Conservation (phyloP, 2,329 filamentous ascomycete species). For the Arthrobotrys musiformis region DNA sequence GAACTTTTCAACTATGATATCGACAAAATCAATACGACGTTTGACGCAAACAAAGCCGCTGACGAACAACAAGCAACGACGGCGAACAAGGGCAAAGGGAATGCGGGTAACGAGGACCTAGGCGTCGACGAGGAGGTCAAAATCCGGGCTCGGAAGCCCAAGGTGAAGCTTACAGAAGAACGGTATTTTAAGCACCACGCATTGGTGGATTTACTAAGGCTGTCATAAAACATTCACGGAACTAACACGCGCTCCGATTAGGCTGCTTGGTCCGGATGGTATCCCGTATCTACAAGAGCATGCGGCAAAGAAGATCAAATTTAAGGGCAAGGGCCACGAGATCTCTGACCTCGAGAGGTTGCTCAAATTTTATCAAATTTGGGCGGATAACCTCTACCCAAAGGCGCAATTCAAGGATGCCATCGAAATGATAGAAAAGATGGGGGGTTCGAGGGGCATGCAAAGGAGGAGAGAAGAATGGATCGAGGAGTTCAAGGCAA, state of each 20-base stretch:
- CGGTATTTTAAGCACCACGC: constrained; percentile 68
- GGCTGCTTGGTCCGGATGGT: constrained; percentile 82
- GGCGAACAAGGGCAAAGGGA: constrained; percentile 65
- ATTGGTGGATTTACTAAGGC: no score
- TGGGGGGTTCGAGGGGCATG: constrained; percentile 83
- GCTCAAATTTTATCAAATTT: constrained; percentile 90
- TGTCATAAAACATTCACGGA: background rate
- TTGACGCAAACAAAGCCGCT: constrained; percentile 57
- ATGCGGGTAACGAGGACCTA: constrained; percentile 70
- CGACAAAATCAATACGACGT: constrained; percentile 65
- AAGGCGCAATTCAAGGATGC: constrained; percentile 94
- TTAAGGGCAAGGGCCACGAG: constrained; percentile 95
- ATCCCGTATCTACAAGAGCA: constrained; percentile 82
- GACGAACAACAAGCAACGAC: constrained; percentile 65
- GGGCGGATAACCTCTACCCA: constrained; percentile 95
- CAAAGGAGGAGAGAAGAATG: constrained; percentile 56
- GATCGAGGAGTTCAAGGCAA: constrained; percentile 53
- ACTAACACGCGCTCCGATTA: constrained; percentile 60
- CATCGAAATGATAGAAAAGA: constrained; percentile 88
- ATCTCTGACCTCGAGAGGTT: constrained; percentile 80
- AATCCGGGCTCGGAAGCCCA: constrained; percentile 79
- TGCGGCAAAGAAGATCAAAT: constrained; percentile 75
- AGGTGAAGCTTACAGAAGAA: constrained; percentile 86
- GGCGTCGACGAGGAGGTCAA: constrained; percentile 90
- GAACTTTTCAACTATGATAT: constrained; percentile 82